A percentile compares a stretch with the other conserved stretches of the same genome.
phyloP scores from a whole-genome alignment of 1,284 basidiomycete species.

The Xerocomus tenax region DNA sequence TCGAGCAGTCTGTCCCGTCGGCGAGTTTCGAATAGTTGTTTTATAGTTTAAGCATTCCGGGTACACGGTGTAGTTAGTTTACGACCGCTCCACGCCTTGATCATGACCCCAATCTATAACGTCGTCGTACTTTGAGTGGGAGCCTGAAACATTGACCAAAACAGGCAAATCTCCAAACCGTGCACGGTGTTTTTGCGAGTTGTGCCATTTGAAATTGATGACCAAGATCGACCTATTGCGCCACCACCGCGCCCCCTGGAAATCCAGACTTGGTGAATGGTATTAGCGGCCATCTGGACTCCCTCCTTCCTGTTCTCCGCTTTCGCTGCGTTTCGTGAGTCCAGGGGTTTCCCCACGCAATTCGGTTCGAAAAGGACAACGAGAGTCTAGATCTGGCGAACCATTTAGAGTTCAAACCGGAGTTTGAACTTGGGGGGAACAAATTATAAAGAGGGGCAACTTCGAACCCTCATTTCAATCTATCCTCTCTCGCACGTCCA shows the following conservation, averaged over 20 bases:
- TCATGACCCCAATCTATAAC: conserved; percentile 19
- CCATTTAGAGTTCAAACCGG: conserved; percentile 35
- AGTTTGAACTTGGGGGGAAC: conserved; percentile 39
- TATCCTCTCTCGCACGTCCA: conserved; percentile 35
- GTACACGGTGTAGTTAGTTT: conserved; percentile 20
- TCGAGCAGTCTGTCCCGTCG: not conserved
- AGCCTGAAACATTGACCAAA: not conserved
- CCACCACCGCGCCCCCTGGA: conserved; percentile 2
- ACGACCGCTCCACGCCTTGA: conserved; percentile 19
- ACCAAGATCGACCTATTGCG: not conserved
- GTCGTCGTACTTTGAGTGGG: not conserved
- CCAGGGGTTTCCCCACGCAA: conserved; percentile 6
- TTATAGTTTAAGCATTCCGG: conserved; percentile 18
- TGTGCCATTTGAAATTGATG: conserved; percentile 24
- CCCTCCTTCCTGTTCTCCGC: not conserved
- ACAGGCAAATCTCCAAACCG: conserved; percentile 2
- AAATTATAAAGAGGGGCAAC: conserved; percentile 44
- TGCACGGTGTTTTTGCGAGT: conserved; percentile 8
- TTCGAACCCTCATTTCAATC: conserved; percentile 25
- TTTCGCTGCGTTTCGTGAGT: not conserved
- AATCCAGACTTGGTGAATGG: not conserved
- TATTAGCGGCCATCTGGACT: not conserved
- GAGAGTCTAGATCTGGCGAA: conserved; percentile 19
- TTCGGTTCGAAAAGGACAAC: conserved; percentile 16
- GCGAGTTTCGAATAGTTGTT: conserved; percentile 20